Evolutionary conservation across 2,329 filamentous ascomycete genomes (phyloP).

Genomic region (Pochonia chlamydosporia): DNA sequence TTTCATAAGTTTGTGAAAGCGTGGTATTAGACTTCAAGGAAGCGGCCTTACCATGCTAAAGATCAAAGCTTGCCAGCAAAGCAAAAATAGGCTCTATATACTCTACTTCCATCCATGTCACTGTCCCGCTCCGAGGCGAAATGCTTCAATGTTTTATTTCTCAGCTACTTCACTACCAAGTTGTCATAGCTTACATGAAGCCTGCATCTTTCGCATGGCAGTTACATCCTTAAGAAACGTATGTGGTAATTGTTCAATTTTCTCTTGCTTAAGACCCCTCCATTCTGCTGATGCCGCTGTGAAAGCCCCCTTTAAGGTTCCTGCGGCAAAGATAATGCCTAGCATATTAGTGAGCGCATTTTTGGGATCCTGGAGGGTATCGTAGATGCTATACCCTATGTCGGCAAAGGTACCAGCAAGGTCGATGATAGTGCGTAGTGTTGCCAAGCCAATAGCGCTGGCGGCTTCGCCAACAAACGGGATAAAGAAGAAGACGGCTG

Average conservation of each 20-base stretch:
- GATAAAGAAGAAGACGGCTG: background rate
- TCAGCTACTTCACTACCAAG: no score
- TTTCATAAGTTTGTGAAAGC: no score
- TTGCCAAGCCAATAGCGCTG: background rate
- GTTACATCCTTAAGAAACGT: slow-evolving; percentile 1
- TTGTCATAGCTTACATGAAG: slow-evolving; percentile 2
- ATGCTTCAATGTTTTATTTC: no score
- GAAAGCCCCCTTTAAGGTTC: background rate
- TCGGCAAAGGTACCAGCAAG: slow-evolving; percentile 4
- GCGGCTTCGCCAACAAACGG: slow-evolving; percentile 1
- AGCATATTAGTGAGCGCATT: background rate
- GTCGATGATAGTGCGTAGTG: slow-evolving; percentile 1
- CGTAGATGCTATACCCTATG: slow-evolving; percentile 2
- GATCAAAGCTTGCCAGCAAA: no score
- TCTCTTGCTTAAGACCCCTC: slow-evolving; percentile 1
- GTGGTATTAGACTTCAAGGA: no score
- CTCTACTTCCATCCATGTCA: no score
- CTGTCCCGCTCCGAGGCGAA: no score
- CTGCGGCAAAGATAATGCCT: background rate
- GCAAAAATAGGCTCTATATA: no score
- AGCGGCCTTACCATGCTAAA: no score
- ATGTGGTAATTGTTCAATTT: background rate
- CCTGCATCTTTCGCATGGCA: slow-evolving; percentile 1
- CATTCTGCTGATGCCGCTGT: background rate
- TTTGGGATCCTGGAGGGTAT: background rate